Conservation (phyloP, 768 basidiomycete genomes). For the Gymnopilus junonius region DNA sequence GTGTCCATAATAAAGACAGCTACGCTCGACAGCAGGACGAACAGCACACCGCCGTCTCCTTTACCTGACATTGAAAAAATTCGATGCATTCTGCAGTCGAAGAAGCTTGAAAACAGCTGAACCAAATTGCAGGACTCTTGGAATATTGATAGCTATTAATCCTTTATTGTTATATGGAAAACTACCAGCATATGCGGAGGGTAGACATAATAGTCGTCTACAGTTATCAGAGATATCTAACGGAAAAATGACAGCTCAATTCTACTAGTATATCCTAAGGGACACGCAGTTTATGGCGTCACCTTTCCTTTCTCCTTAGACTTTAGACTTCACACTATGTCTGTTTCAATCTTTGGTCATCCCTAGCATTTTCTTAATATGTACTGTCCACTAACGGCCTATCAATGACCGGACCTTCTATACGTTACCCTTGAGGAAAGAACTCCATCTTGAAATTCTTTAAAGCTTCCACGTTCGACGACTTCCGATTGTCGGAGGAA, state of each 20-base stretch:
- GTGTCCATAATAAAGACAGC: neutral
- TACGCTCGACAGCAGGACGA: neutral
- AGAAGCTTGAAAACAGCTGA: neutral
- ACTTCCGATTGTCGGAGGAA: neutral
- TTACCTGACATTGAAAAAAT: neutral
- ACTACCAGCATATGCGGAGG: neutral
- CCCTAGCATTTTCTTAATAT: neutral
- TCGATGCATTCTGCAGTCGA: neutral
- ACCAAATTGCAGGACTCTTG: neutral
- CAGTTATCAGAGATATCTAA: too few relatives aligned
- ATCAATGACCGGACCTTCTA: neutral
- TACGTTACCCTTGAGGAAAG: neutral
- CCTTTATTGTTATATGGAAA: neutral
- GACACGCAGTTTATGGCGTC: too few relatives aligned
- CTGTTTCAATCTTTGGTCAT: neutral
- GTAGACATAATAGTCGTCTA: too few relatives aligned
- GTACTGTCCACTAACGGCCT: neutral
- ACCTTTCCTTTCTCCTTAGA: neutral
- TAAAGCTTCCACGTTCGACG: neutral
- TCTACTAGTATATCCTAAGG: too few relatives aligned
- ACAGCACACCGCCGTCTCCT: neutral
- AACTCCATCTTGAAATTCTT: neutral
- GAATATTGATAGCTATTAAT: neutral
- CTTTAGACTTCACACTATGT: neutral
- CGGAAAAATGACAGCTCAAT: too few relatives aligned